Conservation (phyloP, 2,329 filamentous ascomycete species). For the Cryphonectria carpinicola region DNA sequence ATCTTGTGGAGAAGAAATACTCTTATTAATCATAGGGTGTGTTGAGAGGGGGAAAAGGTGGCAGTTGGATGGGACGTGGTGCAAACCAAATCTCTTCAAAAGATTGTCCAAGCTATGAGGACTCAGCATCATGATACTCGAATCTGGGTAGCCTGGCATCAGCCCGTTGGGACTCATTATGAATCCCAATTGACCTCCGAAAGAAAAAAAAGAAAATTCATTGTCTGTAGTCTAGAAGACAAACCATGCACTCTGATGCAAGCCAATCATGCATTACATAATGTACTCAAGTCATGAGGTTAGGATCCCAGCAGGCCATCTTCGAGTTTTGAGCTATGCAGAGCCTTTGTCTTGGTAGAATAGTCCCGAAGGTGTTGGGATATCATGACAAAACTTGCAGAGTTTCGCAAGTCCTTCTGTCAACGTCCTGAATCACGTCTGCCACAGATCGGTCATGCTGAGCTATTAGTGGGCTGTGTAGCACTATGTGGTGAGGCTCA, state of each 20-base stretch:
- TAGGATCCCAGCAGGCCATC: background rate
- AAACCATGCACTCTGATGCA: background rate
- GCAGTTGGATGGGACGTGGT: background rate
- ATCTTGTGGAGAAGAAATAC: too few relatives aligned
- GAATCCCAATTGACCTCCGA: background rate
- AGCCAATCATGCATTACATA: background rate
- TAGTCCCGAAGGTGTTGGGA: background rate
- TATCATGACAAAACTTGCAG: background rate
- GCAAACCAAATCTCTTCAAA: background rate
- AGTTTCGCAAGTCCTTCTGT: background rate
- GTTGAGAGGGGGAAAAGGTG: background rate
- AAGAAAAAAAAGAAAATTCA: background rate
- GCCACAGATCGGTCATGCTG: conserved; percentile 4
- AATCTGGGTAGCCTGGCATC: background rate
- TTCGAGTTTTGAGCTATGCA: background rate
- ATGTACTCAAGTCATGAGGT: background rate
- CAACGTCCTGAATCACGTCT: background rate
- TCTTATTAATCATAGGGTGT: too few relatives aligned
- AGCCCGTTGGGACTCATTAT: background rate
- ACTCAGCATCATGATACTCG: background rate
- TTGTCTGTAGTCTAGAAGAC: background rate
- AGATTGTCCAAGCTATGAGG: background rate
- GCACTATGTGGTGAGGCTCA: background rate
- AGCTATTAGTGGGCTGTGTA: background rate
- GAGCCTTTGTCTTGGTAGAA: background rate